phyloP scores from a whole-genome alignment of 495 filamentous ascomycete species.

The Penicillium soppii region DNA sequence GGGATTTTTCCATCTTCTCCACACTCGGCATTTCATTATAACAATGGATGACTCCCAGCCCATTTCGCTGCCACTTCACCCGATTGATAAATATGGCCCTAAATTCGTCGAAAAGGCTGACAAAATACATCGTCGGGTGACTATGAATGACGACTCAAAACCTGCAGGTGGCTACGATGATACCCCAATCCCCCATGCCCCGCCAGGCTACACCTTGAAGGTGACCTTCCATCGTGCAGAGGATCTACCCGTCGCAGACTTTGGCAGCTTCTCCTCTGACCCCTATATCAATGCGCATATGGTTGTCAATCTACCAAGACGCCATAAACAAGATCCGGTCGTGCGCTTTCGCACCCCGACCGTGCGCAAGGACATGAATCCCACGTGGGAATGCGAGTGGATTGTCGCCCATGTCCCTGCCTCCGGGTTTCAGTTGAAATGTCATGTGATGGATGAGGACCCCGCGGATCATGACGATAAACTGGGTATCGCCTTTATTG shows the following conservation, averaged over 20 bases:
- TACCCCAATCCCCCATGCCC: conserved; percentile 70
- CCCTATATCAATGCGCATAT: conserved; percentile 78
- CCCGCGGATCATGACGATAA: conserved; percentile 82
- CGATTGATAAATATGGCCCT: conserved; percentile 38
- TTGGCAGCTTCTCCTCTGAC: conserved; percentile 75
- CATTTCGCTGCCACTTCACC: conserved; percentile 21
- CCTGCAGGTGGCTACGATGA: conserved; percentile 78
- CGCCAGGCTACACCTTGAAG: conserved; percentile 77
- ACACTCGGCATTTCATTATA: background rate
- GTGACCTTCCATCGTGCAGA: conserved; percentile 80
- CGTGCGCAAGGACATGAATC: conserved; percentile 64
- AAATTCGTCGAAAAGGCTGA: conserved; percentile 58
- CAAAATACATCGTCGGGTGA: conserved; percentile 53
- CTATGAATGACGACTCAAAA: conserved; percentile 28
- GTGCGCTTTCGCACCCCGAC: conserved; percentile 76
- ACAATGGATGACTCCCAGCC: conserved; percentile 19
- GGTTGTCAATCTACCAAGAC: conserved; percentile 55
- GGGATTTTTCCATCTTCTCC: background rate
- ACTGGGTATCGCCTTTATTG: conserved; percentile 76
- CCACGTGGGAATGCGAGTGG: conserved; percentile 84
- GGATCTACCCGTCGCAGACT: conserved; percentile 79
- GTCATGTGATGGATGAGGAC: conserved; percentile 85
- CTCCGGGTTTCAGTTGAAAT: conserved; percentile 76
- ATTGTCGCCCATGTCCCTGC: conserved; percentile 80
- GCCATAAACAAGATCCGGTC: conserved; percentile 78